These are phyloP conservation scores for Tetrahymena thermophila DNA, from an alignment of 73 alveolate species.

Conservation along the genomic window DNA sequence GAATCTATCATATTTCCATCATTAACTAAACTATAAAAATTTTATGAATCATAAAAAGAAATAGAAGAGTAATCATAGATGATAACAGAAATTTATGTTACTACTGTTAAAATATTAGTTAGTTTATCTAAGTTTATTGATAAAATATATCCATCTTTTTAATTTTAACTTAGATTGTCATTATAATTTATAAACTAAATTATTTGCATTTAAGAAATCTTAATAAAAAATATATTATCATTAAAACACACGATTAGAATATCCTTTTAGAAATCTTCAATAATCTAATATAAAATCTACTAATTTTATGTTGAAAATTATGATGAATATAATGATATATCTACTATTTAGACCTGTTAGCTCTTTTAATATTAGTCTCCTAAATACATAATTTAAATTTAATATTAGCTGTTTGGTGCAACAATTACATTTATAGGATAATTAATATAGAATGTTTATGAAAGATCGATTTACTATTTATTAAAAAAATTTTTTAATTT, in stretches of 20 bases:
- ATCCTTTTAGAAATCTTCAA: neutral
- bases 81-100: neutral
- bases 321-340: neutral
- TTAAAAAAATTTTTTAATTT: neutral
- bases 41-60: neutral
- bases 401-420: neutral
- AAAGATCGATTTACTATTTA: neutral
- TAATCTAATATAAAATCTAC: neutral
- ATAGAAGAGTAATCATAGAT: neutral
- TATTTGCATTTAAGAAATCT: neutral
- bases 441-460: neutral
- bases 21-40: neutral
- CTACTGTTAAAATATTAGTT: neutral
- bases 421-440: neutral
- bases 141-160: neutral
- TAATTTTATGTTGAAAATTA: neutral
- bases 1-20: neutral
- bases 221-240: neutral
- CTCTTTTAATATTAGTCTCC: neutral
- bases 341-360: neutral
- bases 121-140: neutral
- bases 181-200: neutral
- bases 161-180: neutral
- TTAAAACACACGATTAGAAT: neutral
- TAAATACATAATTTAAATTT: neutral